A percentile compares a stretch with the other conserved stretches of the same genome.
Evolutionary conservation across 352 stramenopile genomes (phyloP).

Genomic region (Pythium aphanidermatum): DNA sequence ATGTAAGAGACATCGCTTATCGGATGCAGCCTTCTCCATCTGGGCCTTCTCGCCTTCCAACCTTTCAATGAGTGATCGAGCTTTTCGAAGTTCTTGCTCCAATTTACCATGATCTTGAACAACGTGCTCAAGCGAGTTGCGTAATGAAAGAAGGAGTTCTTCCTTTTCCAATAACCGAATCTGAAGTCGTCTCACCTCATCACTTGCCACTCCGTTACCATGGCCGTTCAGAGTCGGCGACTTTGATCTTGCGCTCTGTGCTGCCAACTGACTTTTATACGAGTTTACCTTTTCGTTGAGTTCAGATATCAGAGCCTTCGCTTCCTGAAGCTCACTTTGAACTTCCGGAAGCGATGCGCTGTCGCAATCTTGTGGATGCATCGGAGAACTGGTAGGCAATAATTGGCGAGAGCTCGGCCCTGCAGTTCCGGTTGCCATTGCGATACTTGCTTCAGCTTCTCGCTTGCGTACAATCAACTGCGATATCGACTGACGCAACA

Average conservation of each 20-base stretch:
- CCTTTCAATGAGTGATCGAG: slow-evolving; percentile 20
- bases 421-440: slow-evolving; percentile 22
- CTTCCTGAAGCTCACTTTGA: slow-evolving; percentile 14
- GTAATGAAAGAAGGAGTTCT: slow-evolving; percentile 26
- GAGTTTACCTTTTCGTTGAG: slow-evolving; percentile 20
- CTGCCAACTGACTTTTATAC: slow-evolving; percentile 17
- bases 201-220: not conserved
- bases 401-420: too few relatives aligned
- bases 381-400: too few relatives aligned
- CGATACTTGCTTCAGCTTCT: slow-evolving; percentile 28
- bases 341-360: not conserved
- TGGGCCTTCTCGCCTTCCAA: slow-evolving; percentile 26
- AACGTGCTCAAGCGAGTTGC: slow-evolving; percentile 25
- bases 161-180: slow-evolving; percentile 38
- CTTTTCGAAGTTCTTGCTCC: slow-evolving; percentile 28
- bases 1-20: slow-evolving; percentile 35
- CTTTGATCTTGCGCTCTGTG: not conserved
- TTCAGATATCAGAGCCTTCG: slow-evolving; percentile 18
- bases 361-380: slow-evolving; percentile 25
- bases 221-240: too few relatives aligned
- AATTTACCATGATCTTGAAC: slow-evolving; percentile 39
- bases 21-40: slow-evolving; percentile 38
- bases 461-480: slow-evolving; percentile 39
- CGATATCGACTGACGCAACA: slow-evolving; percentile 25
- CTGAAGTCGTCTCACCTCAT: slow-evolving; percentile 18